These are phyloP conservation scores for Beauveria scarabaeidicola DNA, from an alignment of 2,329 filamentous ascomycete genomes.

Conservation along the genomic window DNA sequence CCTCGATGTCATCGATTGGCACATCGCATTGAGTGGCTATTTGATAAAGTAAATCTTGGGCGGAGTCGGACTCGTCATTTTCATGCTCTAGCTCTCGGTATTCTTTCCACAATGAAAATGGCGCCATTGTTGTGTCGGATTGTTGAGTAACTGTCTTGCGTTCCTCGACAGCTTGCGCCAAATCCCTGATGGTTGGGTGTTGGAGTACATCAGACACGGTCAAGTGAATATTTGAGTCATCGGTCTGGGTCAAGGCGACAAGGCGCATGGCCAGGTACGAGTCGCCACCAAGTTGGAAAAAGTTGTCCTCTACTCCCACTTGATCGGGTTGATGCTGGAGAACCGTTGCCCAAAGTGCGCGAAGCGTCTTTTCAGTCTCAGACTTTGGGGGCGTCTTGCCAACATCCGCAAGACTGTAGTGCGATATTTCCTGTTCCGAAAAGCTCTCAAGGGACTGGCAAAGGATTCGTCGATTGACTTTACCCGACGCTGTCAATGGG, in stretches of 20 bases:
- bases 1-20: background rate
- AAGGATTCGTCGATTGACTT: conserved; percentile 11
- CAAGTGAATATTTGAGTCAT: background rate
- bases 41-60: background rate
- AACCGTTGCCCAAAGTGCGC: conserved; percentile 1
- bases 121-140: background rate
- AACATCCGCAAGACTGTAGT: background rate
- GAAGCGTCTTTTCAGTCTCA: conserved; percentile 6
- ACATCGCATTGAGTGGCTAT: background rate
- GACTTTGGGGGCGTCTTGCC: background rate
- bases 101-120: conserved; percentile 8
- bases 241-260: background rate
- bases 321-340: conserved; percentile 5
- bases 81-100: background rate
- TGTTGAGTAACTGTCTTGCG: background rate
- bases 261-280: conserved; percentile 9
- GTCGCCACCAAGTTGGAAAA: background rate
- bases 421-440: background rate
- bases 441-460: background rate
- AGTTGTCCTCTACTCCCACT: conserved; percentile 1
- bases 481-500: conserved; percentile 12
- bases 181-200: conserved; percentile 4
- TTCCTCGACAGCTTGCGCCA: conserved; percentile 5
- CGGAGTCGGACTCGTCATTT: background rate
- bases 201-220: background rate